A percentile compares a stretch with the other conserved stretches of the same genome.
phyloP scores from a whole-genome alignment of 495 filamentous ascomycete genomes.

The Staphylotrichum longicolle region DNA sequence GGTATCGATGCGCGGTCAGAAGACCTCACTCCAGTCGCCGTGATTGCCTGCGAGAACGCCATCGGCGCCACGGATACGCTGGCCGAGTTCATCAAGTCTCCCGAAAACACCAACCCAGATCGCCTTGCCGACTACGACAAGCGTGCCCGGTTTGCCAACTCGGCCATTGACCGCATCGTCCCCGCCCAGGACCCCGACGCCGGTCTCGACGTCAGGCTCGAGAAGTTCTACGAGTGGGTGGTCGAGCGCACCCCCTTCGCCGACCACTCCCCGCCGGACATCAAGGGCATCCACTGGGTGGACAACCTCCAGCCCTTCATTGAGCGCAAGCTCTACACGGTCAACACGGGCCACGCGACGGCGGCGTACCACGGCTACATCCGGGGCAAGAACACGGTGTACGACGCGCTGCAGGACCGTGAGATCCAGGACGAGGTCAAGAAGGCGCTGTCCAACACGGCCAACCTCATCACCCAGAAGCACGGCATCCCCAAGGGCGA shows the following conservation, averaged over 20 bases:
- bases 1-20: slow-evolving; percentile 72
- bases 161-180: slow-evolving; percentile 96
- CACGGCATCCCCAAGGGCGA: slow-evolving; percentile 73
- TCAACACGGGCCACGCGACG: slow-evolving; percentile 97
- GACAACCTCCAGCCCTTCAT: slow-evolving; percentile 90
- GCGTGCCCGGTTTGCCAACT: slow-evolving; percentile 86
- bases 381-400: slow-evolving; percentile 76
- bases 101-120: slow-evolving; percentile 58
- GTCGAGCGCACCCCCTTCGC: slow-evolving; percentile 82
- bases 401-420: slow-evolving; percentile 68
- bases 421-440: slow-evolving; percentile 73
- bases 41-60: slow-evolving; percentile 97
- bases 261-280: slow-evolving; percentile 52
- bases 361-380: slow-evolving; percentile 93
- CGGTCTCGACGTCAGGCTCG: slow-evolving; percentile 88
- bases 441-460: slow-evolving; percentile 75
- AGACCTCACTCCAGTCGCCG: slow-evolving; percentile 69
- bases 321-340: slow-evolving; percentile 98
- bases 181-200: slow-evolving; percentile 75
- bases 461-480: slow-evolving; percentile 78
- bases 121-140: slow-evolving; percentile 59
- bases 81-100: slow-evolving; percentile 72
- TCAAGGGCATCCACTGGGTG: slow-evolving; percentile 89
- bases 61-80: slow-evolving; percentile 88
- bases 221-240: slow-evolving; percentile 98